phyloP scores from a whole-genome alignment of 768 basidiomycete species.

The Terana coerulea region DNA sequence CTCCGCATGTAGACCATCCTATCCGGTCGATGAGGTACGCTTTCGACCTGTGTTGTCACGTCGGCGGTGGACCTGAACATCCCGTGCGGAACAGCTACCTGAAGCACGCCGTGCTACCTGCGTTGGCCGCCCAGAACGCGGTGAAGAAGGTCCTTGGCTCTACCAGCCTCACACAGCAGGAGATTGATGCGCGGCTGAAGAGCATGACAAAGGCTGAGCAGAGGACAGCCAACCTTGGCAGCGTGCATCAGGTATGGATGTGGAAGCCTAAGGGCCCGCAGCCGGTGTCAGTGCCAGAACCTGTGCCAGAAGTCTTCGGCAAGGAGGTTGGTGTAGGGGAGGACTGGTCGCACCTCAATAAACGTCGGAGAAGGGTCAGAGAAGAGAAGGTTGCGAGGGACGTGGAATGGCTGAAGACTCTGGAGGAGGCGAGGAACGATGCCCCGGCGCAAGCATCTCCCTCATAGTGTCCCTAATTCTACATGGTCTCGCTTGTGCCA shows the following conservation, averaged over 20 bases:
- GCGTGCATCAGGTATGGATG: conserved; percentile 35
- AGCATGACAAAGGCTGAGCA: conserved; percentile 21
- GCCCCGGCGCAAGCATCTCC: not conserved
- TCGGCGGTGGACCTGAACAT: not conserved
- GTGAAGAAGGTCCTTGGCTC: conserved; percentile 40
- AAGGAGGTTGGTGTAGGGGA: conserved; percentile 42
- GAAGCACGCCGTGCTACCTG: conserved; percentile 47
- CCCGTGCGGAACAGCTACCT: conserved; percentile 48
- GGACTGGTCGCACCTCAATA: conserved; percentile 57
- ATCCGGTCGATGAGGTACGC: conserved; percentile 53
- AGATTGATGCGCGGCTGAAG: conserved; percentile 20
- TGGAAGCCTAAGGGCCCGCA: conserved; percentile 29
- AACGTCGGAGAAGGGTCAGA: conserved; percentile 45
- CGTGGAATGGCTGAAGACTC: conserved; percentile 34
- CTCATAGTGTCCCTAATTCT: not conserved
- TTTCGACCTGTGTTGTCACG: not conserved
- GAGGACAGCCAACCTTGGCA: conserved; percentile 17
- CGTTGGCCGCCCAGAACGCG: conserved; percentile 38
- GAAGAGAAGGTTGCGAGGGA: conserved; percentile 42
- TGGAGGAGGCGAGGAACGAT: conserved; percentile 25
- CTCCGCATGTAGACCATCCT: conserved; percentile 42
- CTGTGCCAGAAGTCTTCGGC: conserved; percentile 24
- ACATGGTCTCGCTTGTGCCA: too few species aligned
- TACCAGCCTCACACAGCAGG: conserved; percentile 26
- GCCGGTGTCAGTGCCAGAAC: not conserved